Percentiles rank a stretch among this genome's conserved stretches.
Conservation (phyloP, 148 eudicot species). For the Suaeda aralocaspica region DNA sequence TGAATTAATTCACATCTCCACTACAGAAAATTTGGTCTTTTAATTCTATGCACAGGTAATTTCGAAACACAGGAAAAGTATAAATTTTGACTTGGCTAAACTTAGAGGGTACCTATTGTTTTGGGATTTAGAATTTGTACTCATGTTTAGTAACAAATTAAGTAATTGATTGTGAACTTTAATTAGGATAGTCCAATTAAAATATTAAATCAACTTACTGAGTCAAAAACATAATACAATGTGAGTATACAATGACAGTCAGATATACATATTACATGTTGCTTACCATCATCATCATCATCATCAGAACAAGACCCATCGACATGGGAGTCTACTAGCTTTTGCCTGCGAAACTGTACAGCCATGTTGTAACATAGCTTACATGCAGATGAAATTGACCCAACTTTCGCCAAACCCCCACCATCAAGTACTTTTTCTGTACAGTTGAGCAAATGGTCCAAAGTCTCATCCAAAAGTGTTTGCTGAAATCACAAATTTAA, state of each 20-base stretch:
- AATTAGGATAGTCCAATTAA: too few species aligned
- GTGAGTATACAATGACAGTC: not conserved
- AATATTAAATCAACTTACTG: not conserved
- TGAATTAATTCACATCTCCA: too few species aligned
- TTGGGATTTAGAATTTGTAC: too few species aligned
- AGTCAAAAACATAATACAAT: not conserved
- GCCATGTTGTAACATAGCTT: slow-evolving; percentile 29
- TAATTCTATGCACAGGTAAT: too few species aligned
- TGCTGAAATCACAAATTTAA: slow-evolving; percentile 38
- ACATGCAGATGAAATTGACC: slow-evolving; percentile 33
- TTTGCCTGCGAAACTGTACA: slow-evolving; percentile 19
- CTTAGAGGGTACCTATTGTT: too few species aligned
- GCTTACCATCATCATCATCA: slow-evolving; percentile 51
- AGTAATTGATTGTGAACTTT: not conserved
- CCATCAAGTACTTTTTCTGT: slow-evolving; percentile 36
- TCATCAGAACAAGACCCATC: slow-evolving; percentile 34
- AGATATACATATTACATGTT: slow-evolving; percentile 1
- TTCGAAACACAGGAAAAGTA: too few species aligned
- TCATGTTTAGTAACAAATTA: too few species aligned
- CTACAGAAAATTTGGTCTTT: too few species aligned
- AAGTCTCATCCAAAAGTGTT: slow-evolving; percentile 45
- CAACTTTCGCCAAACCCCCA: slow-evolving; percentile 34
- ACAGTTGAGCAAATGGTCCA: slow-evolving; percentile 58
- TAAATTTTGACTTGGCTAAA: too few species aligned
- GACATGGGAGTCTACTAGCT: slow-evolving; percentile 23